A percentile compares a stretch with the other conserved stretches of the same genome.
Conservation (phyloP, 2,329 filamentous ascomycete genomes). For the Sporothrix euskadiensis region DNA sequence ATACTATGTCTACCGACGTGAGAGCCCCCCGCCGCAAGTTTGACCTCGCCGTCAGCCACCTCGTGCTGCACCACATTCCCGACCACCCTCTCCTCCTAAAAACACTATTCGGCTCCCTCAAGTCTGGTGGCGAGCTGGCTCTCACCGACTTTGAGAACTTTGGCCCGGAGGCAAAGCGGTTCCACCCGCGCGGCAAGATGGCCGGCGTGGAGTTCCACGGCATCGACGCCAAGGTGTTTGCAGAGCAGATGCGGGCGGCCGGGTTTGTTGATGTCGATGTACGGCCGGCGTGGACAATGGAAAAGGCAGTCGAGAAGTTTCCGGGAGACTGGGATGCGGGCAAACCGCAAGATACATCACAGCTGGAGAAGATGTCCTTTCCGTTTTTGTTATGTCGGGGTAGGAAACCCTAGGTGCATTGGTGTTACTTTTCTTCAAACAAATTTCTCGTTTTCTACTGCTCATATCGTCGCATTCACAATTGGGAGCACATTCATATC, state of each 20-base stretch:
- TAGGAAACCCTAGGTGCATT: slow-evolving; percentile 32
- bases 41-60: slow-evolving; percentile 54
- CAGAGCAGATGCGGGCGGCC: slow-evolving; percentile 46
- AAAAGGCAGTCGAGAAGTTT: slow-evolving; percentile 52
- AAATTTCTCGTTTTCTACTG: neutral
- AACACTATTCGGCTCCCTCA: slow-evolving; percentile 51
- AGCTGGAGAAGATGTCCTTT: slow-evolving; percentile 41
- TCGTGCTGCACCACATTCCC: slow-evolving; percentile 58
- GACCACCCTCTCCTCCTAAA: slow-evolving; percentile 46
- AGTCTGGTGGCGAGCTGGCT: slow-evolving; percentile 50
- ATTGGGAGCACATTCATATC: too few relatives aligned
- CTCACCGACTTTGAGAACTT: slow-evolving; percentile 61
- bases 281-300: slow-evolving; percentile 50
- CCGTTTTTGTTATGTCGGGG: slow-evolving; percentile 45
- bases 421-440: too few relatives aligned
- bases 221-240: slow-evolving; percentile 46
- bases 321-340: slow-evolving; percentile 45
- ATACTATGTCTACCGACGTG: slow-evolving; percentile 24
- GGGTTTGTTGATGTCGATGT: slow-evolving; percentile 53
- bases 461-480: too few relatives aligned
- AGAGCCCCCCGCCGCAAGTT: slow-evolving; percentile 42
- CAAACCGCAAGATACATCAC: slow-evolving; percentile 36
- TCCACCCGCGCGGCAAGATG: slow-evolving; percentile 55
- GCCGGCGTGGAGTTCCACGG: slow-evolving; percentile 57
- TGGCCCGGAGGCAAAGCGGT: slow-evolving; percentile 52